A percentile compares a stretch with the other conserved stretches of the same genome.
phyloP scores from a whole-genome alignment of 2,329 filamentous ascomycete genomes.

The Cladosporium sp. region DNA sequence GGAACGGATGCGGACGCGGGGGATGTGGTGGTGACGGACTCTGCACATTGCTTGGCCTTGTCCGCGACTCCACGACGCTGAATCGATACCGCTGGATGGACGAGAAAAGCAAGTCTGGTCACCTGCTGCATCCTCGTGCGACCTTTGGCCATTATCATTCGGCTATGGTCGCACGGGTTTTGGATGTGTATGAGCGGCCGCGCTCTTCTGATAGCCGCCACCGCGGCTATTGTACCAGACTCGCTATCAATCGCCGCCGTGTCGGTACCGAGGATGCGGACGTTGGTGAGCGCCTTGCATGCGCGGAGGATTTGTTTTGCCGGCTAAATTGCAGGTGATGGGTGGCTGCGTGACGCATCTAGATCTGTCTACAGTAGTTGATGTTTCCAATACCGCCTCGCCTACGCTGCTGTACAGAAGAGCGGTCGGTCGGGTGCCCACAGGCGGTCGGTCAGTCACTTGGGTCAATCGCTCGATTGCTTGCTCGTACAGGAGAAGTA shows the following conservation, averaged over 20 bases:
- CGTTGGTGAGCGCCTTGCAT: conserved; percentile 1
- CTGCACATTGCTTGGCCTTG: not conserved
- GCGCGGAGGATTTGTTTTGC: conserved; percentile 9
- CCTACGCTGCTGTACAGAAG: too few relatives aligned
- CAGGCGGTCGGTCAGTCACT: too few relatives aligned
- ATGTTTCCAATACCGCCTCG: too few relatives aligned
- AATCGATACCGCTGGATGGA: not conserved
- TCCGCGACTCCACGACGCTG: not conserved
- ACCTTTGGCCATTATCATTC: not conserved
- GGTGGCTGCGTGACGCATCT: too few relatives aligned
- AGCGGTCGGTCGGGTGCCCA: too few relatives aligned
- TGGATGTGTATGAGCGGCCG: not conserved
- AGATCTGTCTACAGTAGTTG: too few relatives aligned
- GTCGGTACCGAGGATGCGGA: conserved; percentile 9
- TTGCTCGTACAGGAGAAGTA: too few relatives aligned
- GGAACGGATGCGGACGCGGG: conserved; percentile 7
- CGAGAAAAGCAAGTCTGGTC: conserved; percentile 1
- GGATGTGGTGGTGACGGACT: not conserved
- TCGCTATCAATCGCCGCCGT: not conserved
- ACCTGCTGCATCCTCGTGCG: not conserved
- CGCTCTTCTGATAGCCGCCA: not conserved
- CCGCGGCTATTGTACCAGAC: conserved; percentile 4
- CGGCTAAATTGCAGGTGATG: not conserved
- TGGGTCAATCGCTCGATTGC: too few relatives aligned
- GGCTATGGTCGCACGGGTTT: not conserved